Evolutionary conservation across 2,329 filamentous ascomycete species (phyloP).

Genomic region (Sarocladiaceae sp.): DNA sequence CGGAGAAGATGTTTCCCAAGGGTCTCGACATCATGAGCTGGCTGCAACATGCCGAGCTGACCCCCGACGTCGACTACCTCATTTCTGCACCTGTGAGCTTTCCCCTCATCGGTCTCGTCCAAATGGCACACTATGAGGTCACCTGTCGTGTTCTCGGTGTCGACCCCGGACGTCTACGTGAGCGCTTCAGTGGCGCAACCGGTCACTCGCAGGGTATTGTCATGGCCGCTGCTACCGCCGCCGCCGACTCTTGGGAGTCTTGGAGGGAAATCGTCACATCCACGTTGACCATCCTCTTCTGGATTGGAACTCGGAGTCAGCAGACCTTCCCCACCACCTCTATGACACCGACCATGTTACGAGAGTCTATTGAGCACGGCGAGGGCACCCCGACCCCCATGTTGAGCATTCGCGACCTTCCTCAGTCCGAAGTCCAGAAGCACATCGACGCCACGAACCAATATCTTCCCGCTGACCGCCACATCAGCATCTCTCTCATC

Average conservation of each 20-base stretch:
- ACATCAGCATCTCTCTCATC: constrained; percentile 91
- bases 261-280: constrained; percentile 77
- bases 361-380: constrained; percentile 89
- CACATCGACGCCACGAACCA: constrained; percentile 97
- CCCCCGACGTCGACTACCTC: constrained; percentile 90
- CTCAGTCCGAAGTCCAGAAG: constrained; percentile 83
- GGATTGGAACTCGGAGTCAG: constrained; percentile 96
- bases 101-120: constrained; percentile 91
- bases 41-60: constrained; percentile 83
- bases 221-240: constrained; percentile 85
- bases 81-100: constrained; percentile 94
- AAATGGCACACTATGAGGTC: constrained; percentile 92
- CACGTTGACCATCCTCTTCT: constrained; percentile 91
- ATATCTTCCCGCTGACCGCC: constrained; percentile 86
- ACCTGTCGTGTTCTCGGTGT: constrained; percentile 89
- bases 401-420: constrained; percentile 93
- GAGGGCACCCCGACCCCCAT: constrained; percentile 96
- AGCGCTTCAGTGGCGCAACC: constrained; percentile 81
- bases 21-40: constrained; percentile 93
- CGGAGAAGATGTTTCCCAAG: constrained; percentile 94
- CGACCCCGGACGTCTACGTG: constrained; percentile 81
- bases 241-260: constrained; percentile 88
- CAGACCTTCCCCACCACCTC: constrained; percentile 96
- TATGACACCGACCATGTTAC: constrained; percentile 81
- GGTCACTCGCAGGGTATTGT: constrained; percentile 97